Base-by-base conservation (phyloP, 805 yeast genomes). In the Yarrowia hollandica region DNA sequence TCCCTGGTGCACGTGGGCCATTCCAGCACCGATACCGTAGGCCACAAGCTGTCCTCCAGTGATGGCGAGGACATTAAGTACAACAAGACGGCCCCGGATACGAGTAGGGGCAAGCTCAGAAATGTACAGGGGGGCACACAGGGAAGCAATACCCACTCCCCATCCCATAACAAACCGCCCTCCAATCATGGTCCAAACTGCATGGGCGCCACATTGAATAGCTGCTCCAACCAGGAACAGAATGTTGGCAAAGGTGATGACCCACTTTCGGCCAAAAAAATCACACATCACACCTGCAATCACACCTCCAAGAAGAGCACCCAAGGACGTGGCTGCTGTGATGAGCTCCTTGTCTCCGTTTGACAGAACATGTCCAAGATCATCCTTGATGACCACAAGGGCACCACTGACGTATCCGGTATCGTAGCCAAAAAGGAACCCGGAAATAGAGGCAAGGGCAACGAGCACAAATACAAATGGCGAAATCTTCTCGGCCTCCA, bases 351-450 rank as follows among this genome's bases (percentile, higher is more conserved):
- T 88, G 65, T 90, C 84, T 46, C 96, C 95, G 60, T 82, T 80
- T 0, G 90, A 76, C 58, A 91, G 77, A 0, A 70, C 66, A 60
- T 78, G 77, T 41, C 78, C 74, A 62, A 92, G 79, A 69, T 88
- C 96, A 5, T 83, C 81, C 11, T 91, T 90, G 48, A 92, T 83
- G 33, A 90, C 83, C 18, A 91, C 96, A 66, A 92, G 77, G 0
- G 97, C 97, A 16, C 95, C 85, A 3, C 98, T 92, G 38, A 92
- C 91, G 73, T 92, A 92, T 65, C 98, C 98, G 0, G 98, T 92
- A 72, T 92, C 99, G 69, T 92, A 92, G 65, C 99, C 99, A 73
- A 92, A 92, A 90, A 92, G 83, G 73, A 91, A 90, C 1, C 98
- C 98, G 0, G 97, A 90, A 63, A 92, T 85, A 7, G 97, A 90